These are phyloP conservation scores for Trametes coccinea DNA, from an alignment of 768 basidiomycete species.

Conservation along the genomic window DNA sequence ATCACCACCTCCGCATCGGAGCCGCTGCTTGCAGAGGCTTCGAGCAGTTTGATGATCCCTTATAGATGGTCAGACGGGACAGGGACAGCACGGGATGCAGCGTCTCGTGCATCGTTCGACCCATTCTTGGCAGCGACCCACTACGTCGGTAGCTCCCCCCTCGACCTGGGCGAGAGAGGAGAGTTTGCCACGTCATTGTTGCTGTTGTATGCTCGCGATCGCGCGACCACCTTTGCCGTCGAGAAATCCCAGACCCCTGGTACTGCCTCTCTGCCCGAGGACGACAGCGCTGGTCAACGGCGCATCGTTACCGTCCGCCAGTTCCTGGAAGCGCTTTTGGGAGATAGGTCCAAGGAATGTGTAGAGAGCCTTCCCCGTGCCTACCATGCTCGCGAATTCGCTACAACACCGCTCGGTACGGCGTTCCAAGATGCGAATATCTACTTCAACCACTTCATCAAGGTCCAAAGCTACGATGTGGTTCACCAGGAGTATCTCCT, in stretches of 20 bases:
- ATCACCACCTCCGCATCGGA: conserved; percentile 31
- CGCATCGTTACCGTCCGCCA: conserved; percentile 5
- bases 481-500: conserved; percentile 28
- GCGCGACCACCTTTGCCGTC: conserved; percentile 14
- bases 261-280: background rate
- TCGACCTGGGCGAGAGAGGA: conserved; percentile 29
- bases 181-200: conserved; percentile 26
- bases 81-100: background rate
- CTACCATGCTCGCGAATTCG: background rate
- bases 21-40: conserved; percentile 34
- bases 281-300: background rate
- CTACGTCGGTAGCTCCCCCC: conserved; percentile 2
- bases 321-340: conserved; percentile 21
- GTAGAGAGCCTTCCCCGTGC: background rate
- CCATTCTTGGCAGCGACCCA: background rate
- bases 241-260: background rate
- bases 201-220: conserved; percentile 29
- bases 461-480: conserved; percentile 23
- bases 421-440: conserved; percentile 26
- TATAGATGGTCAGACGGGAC: background rate
- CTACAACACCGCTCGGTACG: conserved; percentile 3
- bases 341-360: background rate
- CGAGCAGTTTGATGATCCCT: conserved; percentile 20
- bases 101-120: conserved; percentile 11
- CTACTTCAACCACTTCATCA: conserved; percentile 38